Conservation (phyloP, 495 filamentous ascomycete species). For the Hypoxylon lienhwacheense region DNA sequence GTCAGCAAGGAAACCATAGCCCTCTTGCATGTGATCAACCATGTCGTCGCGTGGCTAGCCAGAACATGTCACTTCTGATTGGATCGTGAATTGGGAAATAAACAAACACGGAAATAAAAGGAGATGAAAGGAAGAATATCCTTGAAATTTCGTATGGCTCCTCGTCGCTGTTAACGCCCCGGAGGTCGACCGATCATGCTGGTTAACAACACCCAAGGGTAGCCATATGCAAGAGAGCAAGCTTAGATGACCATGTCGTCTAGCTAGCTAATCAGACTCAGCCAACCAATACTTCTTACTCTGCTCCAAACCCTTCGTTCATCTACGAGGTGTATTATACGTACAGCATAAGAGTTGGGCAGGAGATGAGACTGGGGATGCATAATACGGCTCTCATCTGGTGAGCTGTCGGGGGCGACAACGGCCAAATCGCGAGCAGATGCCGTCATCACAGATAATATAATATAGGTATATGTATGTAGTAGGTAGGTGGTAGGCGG, state of each 20-base stretch:
- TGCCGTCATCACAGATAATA: slow-evolving; percentile 5
- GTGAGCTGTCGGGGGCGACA: neutral
- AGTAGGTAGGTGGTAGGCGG: no score
- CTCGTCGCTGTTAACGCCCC: slow-evolving; percentile 15
- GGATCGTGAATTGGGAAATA: slow-evolving; percentile 6
- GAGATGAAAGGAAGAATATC: no score
- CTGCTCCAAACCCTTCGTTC: neutral
- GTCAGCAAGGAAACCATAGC: slow-evolving; percentile 11
- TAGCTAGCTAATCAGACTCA: neutral
- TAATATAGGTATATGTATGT: no score
- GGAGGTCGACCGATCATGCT: slow-evolving; percentile 15
- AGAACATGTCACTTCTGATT: slow-evolving; percentile 6
- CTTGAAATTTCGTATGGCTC: no score
- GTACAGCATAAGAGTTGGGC: no score
- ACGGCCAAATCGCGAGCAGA: slow-evolving; percentile 19
- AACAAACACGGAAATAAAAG: no score
- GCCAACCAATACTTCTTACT: slow-evolving; percentile 11
- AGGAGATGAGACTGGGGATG: slow-evolving; percentile 6
- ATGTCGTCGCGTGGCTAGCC: slow-evolving; percentile 10
- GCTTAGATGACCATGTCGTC: neutral
- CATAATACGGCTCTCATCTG: slow-evolving; percentile 9
- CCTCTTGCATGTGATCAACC: slow-evolving; percentile 10
- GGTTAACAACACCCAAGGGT: slow-evolving; percentile 6
- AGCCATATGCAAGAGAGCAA: slow-evolving; percentile 2
- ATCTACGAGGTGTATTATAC: neutral